Evolutionary conservation across 148 eudicot genomes (phyloP), one percentile per base, ranked within the genome.

Genomic region (Chenopodium quinoa): DNA sequence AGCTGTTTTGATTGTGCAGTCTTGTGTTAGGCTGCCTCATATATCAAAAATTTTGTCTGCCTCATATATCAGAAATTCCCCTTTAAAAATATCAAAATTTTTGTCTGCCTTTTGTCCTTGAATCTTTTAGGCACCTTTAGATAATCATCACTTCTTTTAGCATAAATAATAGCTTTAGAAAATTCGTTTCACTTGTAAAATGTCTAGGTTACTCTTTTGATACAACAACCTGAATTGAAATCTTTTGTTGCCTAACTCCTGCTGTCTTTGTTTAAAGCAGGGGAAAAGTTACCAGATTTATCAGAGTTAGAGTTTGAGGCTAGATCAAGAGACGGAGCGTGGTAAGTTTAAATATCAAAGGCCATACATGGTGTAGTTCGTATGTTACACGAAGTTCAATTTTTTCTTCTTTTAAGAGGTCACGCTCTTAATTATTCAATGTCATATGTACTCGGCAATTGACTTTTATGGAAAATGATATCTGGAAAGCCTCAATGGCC

Each of bases 291-390:
- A 66, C 87, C 80, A 71, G 92, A 87, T 83, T 75, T 87, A 44
- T 90, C 92, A 66, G 82, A 86, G 75, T 80, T 92, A 84, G 91
- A 92, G 82, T 94, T 92, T 76, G 98, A 94, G 86, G 98, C 98
- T 54, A 91, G 84, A 78, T 94, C 93, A 62, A 86, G 76, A 76
- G 98, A 94, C 85, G 94, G 90, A 80, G 98, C 97, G 67, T 94
- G 98, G 98, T 94, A 87, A 88, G 88, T 74, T 75, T 69, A 68
- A 3, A 47, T 75, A 56, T 84, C 9, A 50, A 54, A 54, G 79
- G 48, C 40, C 47, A 19, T 74, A 32, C 56, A 60, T 52, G 63
- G 63, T 68, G 64, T 9, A 46, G 25, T 47, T 64, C 32, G 60
- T 73, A 34, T 79, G 54, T 62, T 74, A 19, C 4, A 66, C 17